These are phyloP conservation scores for Gossypium lobatum DNA, from an alignment of 441 rosid genomes.

Conservation along the genomic window DNA sequence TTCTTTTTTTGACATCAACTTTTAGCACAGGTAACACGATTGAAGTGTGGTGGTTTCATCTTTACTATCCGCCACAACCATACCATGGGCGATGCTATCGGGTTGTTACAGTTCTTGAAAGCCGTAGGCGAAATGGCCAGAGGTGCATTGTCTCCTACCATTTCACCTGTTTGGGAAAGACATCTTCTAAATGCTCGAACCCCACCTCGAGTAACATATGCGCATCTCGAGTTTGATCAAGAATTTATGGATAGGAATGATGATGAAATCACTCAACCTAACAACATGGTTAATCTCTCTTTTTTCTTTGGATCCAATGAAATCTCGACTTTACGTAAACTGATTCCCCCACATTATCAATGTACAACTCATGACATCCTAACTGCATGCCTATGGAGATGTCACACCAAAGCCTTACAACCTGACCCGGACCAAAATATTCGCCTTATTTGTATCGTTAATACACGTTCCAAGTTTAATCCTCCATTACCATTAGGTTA, in stretches of 20 bases:
- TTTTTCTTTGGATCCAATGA: not conserved
- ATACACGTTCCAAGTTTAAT: not conserved
- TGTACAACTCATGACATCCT: not conserved
- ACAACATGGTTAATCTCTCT: not conserved
- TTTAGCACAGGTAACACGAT: constrained; percentile 1
- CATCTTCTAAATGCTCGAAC: not conserved
- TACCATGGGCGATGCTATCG: not conserved
- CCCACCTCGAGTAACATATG: not conserved
- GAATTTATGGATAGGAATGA: not conserved
- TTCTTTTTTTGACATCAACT: not conserved
- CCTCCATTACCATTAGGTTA: not conserved
- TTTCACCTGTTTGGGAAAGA: constrained; percentile 12
- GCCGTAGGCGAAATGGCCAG: constrained; percentile 1
- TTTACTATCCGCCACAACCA: constrained; percentile 4
- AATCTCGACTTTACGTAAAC: not conserved
- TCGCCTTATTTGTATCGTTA: not conserved
- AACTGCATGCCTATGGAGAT: constrained; percentile 5
- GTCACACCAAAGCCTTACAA: not conserved
- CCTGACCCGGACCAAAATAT: not conserved
- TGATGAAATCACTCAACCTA: not conserved
- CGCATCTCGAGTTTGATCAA: not conserved
- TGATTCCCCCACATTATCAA: not conserved
- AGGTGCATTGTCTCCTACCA: not conserved
- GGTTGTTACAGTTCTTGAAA: not conserved
- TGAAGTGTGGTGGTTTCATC: constrained; percentile 15